Evolutionary conservation across 768 basidiomycete genomes (phyloP).

Genomic region (Suillus subluteus): DNA sequence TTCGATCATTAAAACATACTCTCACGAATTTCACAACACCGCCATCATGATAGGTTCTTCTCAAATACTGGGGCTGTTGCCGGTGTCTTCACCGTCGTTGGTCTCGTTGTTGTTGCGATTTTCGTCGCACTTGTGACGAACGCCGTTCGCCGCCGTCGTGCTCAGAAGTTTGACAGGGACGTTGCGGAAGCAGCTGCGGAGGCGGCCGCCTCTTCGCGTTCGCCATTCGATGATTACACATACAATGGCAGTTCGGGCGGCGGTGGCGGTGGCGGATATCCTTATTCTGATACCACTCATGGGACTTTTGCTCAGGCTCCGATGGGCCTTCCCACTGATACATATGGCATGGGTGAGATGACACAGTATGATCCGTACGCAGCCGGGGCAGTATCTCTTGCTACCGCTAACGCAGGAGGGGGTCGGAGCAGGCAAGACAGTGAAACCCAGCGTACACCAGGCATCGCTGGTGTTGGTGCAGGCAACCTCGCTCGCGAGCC

Average conservation of each 20-base stretch:
- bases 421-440: constrained; percentile 33
- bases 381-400: constrained; percentile 25
- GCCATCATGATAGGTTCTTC: constrained; percentile 55
- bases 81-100: constrained; percentile 72
- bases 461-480: constrained; percentile 42
- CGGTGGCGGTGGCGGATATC: constrained; percentile 25
- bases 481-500: constrained; percentile 33
- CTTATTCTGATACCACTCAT: constrained; percentile 55
- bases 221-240: constrained; percentile 55
- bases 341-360: constrained; percentile 57
- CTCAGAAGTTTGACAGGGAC: constrained; percentile 69
- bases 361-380: constrained; percentile 42
- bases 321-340: constrained; percentile 41
- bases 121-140: constrained; percentile 53
- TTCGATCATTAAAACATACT: background rate
- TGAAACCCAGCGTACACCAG: constrained; percentile 38
- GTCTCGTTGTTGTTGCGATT: constrained; percentile 58
- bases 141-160: constrained; percentile 63
- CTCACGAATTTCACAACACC: constrained; percentile 14
- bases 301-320: constrained; percentile 59
- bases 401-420: constrained; percentile 22
- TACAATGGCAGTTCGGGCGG: constrained; percentile 28
- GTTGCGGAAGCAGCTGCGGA: constrained; percentile 72
- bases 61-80: constrained; percentile 73
- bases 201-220: constrained; percentile 54